Percentiles rank a stretch among this genome's conserved stretches.
These are phyloP conservation scores for Metarhizium humberi DNA, from an alignment of 2,329 filamentous ascomycete species.

Conservation along the genomic window DNA sequence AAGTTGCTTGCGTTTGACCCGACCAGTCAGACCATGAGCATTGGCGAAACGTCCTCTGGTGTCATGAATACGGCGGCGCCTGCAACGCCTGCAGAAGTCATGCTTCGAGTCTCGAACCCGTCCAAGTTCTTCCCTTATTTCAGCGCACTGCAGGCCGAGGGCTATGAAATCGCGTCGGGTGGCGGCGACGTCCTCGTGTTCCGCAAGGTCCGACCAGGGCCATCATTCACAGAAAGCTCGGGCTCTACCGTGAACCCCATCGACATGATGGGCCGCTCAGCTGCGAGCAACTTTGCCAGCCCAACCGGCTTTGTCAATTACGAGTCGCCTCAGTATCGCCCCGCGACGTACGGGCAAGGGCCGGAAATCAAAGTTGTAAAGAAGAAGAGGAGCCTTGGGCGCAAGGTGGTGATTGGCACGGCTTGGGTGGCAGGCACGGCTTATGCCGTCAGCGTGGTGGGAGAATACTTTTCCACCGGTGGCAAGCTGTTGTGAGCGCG, in stretches of 20 bases:
- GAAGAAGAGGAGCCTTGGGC: constrained; percentile 32
- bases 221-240: constrained; percentile 6
- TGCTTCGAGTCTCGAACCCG: constrained; percentile 52
- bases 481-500: constrained; percentile 15
- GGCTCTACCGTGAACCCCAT: constrained; percentile 44
- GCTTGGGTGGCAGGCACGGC: constrained; percentile 44
- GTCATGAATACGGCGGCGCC: constrained; percentile 38
- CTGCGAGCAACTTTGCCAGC: constrained; percentile 50
- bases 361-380: constrained; percentile 20
- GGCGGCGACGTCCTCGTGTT: constrained; percentile 56
- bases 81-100: constrained; percentile 48
- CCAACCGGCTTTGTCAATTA: constrained; percentile 59
- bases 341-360: constrained; percentile 25
- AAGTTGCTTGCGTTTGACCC: constrained; percentile 60
- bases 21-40: constrained; percentile 44
- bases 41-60: constrained; percentile 51
- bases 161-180: constrained; percentile 59
- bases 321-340: constrained; percentile 30
- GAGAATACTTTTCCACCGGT: constrained; percentile 45
- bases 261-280: constrained; percentile 39
- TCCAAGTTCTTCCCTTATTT: constrained; percentile 59
- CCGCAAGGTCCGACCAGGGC: constrained; percentile 40
- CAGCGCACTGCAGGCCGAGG: constrained; percentile 44
- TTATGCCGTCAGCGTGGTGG: constrained; percentile 50
- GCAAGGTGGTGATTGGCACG: constrained; percentile 43